phyloP scores from a whole-genome alignment of 495 filamentous ascomycete species.

The Chaetomium fimeti region DNA sequence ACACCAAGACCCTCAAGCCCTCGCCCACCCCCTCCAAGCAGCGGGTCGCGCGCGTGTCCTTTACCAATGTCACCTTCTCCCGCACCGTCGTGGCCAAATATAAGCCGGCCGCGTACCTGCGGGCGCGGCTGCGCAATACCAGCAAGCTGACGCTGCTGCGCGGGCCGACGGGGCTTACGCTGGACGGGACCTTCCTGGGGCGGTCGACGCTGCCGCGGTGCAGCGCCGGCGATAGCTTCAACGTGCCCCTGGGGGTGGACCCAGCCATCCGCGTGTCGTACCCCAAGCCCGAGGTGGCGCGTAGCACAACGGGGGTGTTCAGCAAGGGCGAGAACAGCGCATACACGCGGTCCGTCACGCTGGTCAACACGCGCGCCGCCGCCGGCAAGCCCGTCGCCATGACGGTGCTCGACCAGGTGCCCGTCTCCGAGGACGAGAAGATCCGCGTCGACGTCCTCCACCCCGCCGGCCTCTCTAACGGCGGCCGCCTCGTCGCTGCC shows the following conservation, averaged over 20 bases:
- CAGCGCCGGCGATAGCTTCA: constrained; percentile 60
- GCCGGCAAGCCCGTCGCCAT: constrained; percentile 50
- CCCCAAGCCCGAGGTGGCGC: constrained; percentile 58
- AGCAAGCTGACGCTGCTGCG: constrained; percentile 59
- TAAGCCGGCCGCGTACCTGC: constrained; percentile 63
- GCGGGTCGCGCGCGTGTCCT: constrained; percentile 47
- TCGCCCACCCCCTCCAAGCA: constrained; percentile 46
- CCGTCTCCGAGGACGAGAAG: constrained; percentile 64
- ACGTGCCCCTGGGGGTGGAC: constrained; percentile 63
- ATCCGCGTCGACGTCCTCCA: constrained; percentile 53
- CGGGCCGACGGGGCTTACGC: constrained; percentile 61
- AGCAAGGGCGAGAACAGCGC: constrained; percentile 58
- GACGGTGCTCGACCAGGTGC: constrained; percentile 64
- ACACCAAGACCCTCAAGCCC: constrained; percentile 48
- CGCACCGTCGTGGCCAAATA: constrained; percentile 66
- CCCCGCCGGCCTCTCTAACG: constrained; percentile 53
- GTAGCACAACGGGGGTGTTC: constrained; percentile 51
- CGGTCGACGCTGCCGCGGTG: constrained; percentile 57
- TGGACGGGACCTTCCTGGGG: constrained; percentile 68
- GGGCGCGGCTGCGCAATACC: constrained; percentile 60
- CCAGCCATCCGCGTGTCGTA: constrained; percentile 61
- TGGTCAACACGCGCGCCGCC: constrained; percentile 59
- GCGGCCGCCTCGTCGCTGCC: constrained; percentile 44
- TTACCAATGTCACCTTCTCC: constrained; percentile 45
- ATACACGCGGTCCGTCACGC: constrained; percentile 56